These are phyloP conservation scores for Penicillium angulare DNA, from an alignment of 495 filamentous ascomycete genomes.

Conservation along the genomic window DNA sequence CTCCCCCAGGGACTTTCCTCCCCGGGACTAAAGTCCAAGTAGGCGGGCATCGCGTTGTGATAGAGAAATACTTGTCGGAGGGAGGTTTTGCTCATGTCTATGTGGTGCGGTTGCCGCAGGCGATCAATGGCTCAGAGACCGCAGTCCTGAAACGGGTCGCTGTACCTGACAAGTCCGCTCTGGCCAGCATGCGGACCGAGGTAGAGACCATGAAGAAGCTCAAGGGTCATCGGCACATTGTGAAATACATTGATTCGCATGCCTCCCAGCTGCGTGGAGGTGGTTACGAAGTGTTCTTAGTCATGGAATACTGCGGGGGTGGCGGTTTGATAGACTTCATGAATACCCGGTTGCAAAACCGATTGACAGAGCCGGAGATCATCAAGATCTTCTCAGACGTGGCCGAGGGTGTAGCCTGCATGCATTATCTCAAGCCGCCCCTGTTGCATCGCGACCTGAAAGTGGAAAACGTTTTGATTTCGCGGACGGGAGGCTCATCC, in stretches of 20 bases:
- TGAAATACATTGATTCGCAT: conserved; percentile 97
- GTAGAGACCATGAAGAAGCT: conserved; percentile 99
- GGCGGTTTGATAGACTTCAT: conserved; percentile 99
- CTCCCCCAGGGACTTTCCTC: conserved; percentile 84
- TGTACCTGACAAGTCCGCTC: conserved; percentile 91
- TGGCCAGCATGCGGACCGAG: conserved; percentile 96
- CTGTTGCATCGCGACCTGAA: conserved; percentile 93
- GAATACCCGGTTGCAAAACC: conserved; percentile 96
- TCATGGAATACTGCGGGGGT: conserved; percentile 88
- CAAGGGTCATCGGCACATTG: conserved; percentile 92
- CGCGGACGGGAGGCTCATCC: conserved; percentile 53
- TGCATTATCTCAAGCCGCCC: conserved; percentile 97
- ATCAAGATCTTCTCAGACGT: conserved; percentile 95
- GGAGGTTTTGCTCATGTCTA: conserved; percentile 99
- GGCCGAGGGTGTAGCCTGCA: conserved; percentile 93
- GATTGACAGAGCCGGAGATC: conserved; percentile 95
- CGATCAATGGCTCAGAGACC: conserved; percentile 75
- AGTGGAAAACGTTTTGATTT: conserved; percentile 97
- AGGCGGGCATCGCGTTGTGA: conserved; percentile 86
- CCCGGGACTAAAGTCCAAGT: conserved; percentile 96
- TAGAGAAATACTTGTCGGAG: conserved; percentile 97
- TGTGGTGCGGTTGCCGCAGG: conserved; percentile 78
- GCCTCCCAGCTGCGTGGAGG: conserved; percentile 88
- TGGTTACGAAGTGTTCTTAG: conserved; percentile 95
- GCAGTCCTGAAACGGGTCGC: conserved; percentile 95